Base-by-base conservation (phyloP, 2,329 filamentous ascomycete species). In the Aspergillus tanneri region DNA sequence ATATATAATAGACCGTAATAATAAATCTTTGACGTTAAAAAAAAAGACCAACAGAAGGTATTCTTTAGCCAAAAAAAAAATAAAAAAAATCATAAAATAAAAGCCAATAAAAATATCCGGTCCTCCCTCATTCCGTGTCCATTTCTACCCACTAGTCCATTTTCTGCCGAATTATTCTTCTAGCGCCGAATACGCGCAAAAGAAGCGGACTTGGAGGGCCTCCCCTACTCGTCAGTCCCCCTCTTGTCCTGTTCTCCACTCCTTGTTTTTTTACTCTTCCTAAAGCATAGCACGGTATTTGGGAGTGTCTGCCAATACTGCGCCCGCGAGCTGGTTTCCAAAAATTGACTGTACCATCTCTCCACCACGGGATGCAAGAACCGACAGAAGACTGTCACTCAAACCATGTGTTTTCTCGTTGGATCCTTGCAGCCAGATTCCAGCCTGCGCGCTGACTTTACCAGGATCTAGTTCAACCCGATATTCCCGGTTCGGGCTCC, bases 391-490 rank as follows among this genome's bases (percentile, higher is more conserved):
- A 38, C 86, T 89, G 69, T 95, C 88, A 66, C 88, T 90, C 71
- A 95, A 72, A 50, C 92, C 92, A 69, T 97, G 92, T 25, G 90
- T 95, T 53, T 79, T 83, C 75, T 97, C 91, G 67, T 90, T 95
- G 74, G 91, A 96, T 24, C 92, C 92, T 69, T 97, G 93, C 60
- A 97, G 77, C 86, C 88, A 97, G 49, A 97, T 78, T 3, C 91
- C 91, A 11, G 89, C 86, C 36, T 85, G 82, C 0, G 78, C 65
- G n/a, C 83, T 79, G 25, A 97, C 86, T 39, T 80, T 77, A 23
- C 81, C 84, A 1, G 80, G 73, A 40, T 81, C 77, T 65, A 95
- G 90, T 49, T 84, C 74, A 40, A 96, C 82, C 43, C 79, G 79
- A 70, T 97, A 97, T 67, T 96, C 82, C 44, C 92, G 81, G 24